Evolutionary conservation across 2,329 filamentous ascomycete species (phyloP).

Genomic region (Ophiocordyceps sinensis): DNA sequence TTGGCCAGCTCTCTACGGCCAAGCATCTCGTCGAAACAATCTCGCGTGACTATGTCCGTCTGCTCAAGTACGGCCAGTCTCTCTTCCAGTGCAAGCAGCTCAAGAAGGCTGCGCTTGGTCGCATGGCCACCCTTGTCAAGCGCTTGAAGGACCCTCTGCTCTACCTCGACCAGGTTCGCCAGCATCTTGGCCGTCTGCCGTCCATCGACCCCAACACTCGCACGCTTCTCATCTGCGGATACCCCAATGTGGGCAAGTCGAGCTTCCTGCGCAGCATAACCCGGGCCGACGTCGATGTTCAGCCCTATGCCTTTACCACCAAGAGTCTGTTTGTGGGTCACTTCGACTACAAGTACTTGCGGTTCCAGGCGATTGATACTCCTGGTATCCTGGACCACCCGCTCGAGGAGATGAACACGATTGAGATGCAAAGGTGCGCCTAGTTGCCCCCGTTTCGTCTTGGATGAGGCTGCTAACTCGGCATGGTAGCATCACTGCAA

Average conservation of each 20-base stretch:
- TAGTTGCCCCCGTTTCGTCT: background rate
- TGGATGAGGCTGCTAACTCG: constrained; percentile 1
- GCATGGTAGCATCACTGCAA: constrained; percentile 66
- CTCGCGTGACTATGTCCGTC: constrained; percentile 85
- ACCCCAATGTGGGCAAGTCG: constrained; percentile 95
- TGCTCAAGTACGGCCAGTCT: constrained; percentile 84
- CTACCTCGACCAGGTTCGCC: constrained; percentile 82
- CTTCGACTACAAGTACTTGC: constrained; percentile 72
- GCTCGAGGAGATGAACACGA: constrained; percentile 98
- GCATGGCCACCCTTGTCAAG: constrained; percentile 96
- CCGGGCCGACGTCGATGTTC: constrained; percentile 87
- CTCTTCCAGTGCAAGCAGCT: constrained; percentile 99
- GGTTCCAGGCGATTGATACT: constrained; percentile 74
- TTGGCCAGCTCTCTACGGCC: constrained; percentile 89
- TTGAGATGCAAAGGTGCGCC: constrained; percentile 69
- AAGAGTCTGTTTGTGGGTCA: constrained; percentile 96
- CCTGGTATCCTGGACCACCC: constrained; percentile 97
- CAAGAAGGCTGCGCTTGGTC: constrained; percentile 87
- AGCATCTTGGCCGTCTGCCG: constrained; percentile 92
- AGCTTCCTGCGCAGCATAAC: constrained; percentile 89
- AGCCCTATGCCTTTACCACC: constrained; percentile 97
- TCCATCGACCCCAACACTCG: constrained; percentile 97
- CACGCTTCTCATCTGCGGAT: constrained; percentile 90
- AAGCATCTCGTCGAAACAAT: constrained; percentile 96
- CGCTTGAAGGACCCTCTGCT: constrained; percentile 86